These are phyloP conservation scores for Musa acuminata DNA, from an alignment of 176 grass and related monocot species.

Conservation along the genomic window DNA sequence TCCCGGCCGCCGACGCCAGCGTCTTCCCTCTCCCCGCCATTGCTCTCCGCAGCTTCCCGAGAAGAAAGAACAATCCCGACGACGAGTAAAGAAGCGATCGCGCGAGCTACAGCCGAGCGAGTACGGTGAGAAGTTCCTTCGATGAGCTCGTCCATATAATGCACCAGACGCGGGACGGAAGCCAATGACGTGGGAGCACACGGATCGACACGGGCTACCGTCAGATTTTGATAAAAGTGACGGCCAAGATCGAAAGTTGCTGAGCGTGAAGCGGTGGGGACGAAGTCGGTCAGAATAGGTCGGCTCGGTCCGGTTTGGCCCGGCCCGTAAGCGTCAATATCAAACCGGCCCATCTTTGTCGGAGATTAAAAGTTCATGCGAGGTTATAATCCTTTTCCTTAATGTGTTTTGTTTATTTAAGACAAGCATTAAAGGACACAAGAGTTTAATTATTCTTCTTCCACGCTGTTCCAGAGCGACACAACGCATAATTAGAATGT, in stretches of 20 bases:
- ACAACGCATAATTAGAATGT: too few species aligned
- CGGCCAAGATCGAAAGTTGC: not conserved
- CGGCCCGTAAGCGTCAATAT: too few species aligned
- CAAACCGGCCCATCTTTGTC: too few species aligned
- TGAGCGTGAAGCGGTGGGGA: not conserved
- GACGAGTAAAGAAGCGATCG: not conserved
- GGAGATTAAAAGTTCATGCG: too few species aligned
- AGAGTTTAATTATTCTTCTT: too few species aligned
- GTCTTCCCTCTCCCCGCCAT: constrained; percentile 63
- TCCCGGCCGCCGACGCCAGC: constrained; percentile 59
- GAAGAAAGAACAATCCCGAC: not conserved
- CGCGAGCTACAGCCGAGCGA: not conserved
- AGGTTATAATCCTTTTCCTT: too few species aligned
- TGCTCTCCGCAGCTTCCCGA: not conserved
- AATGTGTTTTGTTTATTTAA: too few species aligned
- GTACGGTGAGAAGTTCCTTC: not conserved
- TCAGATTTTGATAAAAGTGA: not conserved
- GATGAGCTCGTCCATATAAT: not conserved
- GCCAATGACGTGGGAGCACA: not conserved
- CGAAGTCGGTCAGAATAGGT: not conserved
- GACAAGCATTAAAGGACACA: too few species aligned
- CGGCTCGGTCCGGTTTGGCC: too few species aligned
- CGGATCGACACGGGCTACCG: not conserved
- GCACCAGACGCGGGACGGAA: not conserved
- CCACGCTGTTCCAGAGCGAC: too few species aligned